These are phyloP conservation scores for Tetracladium maxilliforme DNA, from an alignment of 2,329 filamentous ascomycete genomes.

Conservation along the genomic window DNA sequence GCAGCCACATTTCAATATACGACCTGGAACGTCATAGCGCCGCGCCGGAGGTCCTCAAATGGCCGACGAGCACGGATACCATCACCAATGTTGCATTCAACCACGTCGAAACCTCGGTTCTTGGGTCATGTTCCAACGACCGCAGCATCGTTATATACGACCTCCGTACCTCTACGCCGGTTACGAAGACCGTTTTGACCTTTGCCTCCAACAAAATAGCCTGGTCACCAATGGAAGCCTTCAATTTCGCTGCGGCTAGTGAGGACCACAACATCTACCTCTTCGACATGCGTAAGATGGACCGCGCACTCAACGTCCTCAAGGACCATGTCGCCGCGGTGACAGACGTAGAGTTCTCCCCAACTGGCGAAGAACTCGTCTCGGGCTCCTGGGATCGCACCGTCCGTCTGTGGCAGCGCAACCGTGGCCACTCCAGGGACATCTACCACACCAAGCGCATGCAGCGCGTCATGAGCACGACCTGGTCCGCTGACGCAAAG, in stretches of 20 bases:
- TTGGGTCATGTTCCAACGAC: slow-evolving; percentile 76
- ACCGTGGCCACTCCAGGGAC: slow-evolving; percentile 73
- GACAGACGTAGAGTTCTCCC: slow-evolving; percentile 92
- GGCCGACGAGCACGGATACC: slow-evolving; percentile 82
- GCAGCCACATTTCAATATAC: slow-evolving; percentile 72
- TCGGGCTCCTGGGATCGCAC: slow-evolving; percentile 82
- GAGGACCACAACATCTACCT: slow-evolving; percentile 88
- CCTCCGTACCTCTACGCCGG: slow-evolving; percentile 68
- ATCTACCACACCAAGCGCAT: slow-evolving; percentile 97
- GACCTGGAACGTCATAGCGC: slow-evolving; percentile 71
- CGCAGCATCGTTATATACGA: slow-evolving; percentile 85
- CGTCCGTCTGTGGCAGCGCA: slow-evolving; percentile 69
- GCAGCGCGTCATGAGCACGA: slow-evolving; percentile 80
- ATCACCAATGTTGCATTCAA: slow-evolving; percentile 85
- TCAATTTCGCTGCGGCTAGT: slow-evolving; percentile 85
- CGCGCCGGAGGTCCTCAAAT: slow-evolving; percentile 68
- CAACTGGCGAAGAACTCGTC: slow-evolving; percentile 87
- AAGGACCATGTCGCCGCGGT: slow-evolving; percentile 84
- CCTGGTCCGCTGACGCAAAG: slow-evolving; percentile 77
- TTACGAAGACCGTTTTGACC: slow-evolving; percentile 67
- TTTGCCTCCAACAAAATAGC: slow-evolving; percentile 72
- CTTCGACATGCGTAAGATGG: slow-evolving; percentile 89
- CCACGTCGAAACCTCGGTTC: slow-evolving; percentile 79
- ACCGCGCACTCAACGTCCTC: slow-evolving; percentile 74
- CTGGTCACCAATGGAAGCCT: slow-evolving; percentile 96